Evolutionary conservation across 2,329 filamentous ascomycete species (phyloP).

Genomic region (Fusarium sp.): DNA sequence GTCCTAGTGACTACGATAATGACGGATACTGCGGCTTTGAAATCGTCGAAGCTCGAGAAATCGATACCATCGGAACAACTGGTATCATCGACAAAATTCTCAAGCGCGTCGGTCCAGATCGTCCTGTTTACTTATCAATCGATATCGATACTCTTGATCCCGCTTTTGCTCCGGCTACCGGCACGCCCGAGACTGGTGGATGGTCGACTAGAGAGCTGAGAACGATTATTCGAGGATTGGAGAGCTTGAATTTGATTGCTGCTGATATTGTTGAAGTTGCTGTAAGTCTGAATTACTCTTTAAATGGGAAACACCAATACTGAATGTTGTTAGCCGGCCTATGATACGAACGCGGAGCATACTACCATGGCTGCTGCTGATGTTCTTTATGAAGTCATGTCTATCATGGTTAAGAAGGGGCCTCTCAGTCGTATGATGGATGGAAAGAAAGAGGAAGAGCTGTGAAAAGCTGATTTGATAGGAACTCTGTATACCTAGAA

Average conservation of each 20-base stretch:
- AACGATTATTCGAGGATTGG: slow-evolving; percentile 75
- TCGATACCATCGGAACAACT: slow-evolving; percentile 64
- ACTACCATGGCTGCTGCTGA: slow-evolving; percentile 80
- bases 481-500: slow-evolving; percentile 8
- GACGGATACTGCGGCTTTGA: slow-evolving; percentile 83
- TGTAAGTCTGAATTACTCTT: slow-evolving; percentile 24
- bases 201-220: slow-evolving; percentile 80
- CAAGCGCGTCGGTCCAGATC: slow-evolving; percentile 76
- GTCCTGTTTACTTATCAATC: slow-evolving; percentile 83
- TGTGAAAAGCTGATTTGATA: neutral
- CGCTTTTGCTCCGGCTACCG: slow-evolving; percentile 80
- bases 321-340: slow-evolving; percentile 62
- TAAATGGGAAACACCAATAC: too few species aligned
- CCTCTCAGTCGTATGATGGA: slow-evolving; percentile 66
- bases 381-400: slow-evolving; percentile 81
- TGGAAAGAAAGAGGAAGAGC: slow-evolving; percentile 14
- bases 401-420: slow-evolving; percentile 83
- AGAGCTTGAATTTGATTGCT: slow-evolving; percentile 75
- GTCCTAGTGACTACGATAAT: slow-evolving; percentile 75
- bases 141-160: slow-evolving; percentile 89
- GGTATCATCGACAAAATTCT: slow-evolving; percentile 84
- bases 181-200: slow-evolving; percentile 80
- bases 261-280: slow-evolving; percentile 78
- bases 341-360: slow-evolving; percentile 77
- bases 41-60: slow-evolving; percentile 74